Evolutionary conservation across 805 yeast genomes (phyloP).

Genomic region (Schizosaccharomyces japonicus): DNA sequence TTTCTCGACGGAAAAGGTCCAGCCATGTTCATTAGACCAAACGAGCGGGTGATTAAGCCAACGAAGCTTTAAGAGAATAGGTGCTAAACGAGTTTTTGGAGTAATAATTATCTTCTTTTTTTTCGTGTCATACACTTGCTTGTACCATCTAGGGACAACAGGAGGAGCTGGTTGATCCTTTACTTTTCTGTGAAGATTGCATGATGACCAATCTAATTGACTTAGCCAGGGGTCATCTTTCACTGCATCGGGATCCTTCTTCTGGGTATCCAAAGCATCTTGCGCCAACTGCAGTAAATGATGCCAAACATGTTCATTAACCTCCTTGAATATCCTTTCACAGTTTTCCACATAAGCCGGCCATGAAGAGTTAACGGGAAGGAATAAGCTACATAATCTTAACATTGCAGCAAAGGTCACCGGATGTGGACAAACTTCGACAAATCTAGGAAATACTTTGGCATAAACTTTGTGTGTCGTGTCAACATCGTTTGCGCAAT

Average conservation of each 20-base stretch:
- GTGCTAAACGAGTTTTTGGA: constrained; percentile 49
- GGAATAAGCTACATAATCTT: constrained; percentile 43
- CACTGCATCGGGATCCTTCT: constrained; percentile 17
- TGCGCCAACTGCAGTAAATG: constrained; percentile 38
- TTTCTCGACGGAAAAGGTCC: constrained; percentile 49
- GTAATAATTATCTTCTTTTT: constrained; percentile 31
- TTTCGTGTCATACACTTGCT: constrained; percentile 25
- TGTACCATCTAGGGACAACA: constrained; percentile 88
- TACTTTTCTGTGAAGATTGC: constrained; percentile 27
- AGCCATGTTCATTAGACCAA: constrained; percentile 62
- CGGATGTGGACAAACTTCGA: constrained; percentile 64
- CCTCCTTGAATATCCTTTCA: constrained; percentile 40
- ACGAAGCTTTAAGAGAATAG: constrained; percentile 45
- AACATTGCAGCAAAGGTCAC: constrained; percentile 74
- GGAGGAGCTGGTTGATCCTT: constrained; percentile 31
- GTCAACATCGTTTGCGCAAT: constrained; percentile 69
- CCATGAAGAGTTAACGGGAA: constrained; percentile 66
- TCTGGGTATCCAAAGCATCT: constrained; percentile 27
- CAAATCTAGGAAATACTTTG: constrained; percentile 46
- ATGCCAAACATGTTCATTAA: constrained; percentile 30
- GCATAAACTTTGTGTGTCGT: constrained; percentile 49
- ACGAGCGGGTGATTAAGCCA: constrained; percentile 71
- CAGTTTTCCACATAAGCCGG: constrained; percentile 40
- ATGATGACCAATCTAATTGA: constrained; percentile 69
- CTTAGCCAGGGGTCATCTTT: constrained; percentile 63